A percentile compares a stretch with the other conserved stretches of the same genome.
These are phyloP conservation scores for Podila verticillata DNA, from an alignment of 192 early-diverging fungal species.

Conservation along the genomic window DNA sequence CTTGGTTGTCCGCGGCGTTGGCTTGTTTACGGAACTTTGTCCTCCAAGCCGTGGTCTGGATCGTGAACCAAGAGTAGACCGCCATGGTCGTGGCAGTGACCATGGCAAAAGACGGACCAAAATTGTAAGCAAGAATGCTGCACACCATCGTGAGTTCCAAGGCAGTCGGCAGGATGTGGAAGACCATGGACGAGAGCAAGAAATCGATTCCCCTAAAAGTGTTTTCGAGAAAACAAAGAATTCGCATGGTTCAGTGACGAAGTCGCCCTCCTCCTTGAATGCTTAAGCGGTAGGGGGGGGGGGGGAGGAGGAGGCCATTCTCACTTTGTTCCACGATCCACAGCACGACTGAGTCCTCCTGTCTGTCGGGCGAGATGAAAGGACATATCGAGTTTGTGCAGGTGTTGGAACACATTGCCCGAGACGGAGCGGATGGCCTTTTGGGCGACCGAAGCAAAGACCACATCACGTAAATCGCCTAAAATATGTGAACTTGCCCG, in stretches of 20 bases:
- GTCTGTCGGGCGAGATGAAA: constrained; percentile 93
- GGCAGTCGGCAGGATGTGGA: constrained; percentile 95
- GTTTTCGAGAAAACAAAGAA: constrained; percentile 92
- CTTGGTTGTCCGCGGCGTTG: constrained; percentile 96
- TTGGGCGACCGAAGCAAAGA: constrained; percentile 87
- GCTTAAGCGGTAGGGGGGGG: not conserved
- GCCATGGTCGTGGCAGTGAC: constrained; percentile 73
- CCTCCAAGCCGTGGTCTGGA: constrained; percentile 92
- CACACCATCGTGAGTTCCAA: constrained; percentile 97
- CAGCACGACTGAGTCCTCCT: constrained; percentile 89
- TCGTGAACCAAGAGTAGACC: constrained; percentile 88
- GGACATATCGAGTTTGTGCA: constrained; percentile 79
- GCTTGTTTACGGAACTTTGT: constrained; percentile 88
- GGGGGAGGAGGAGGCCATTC: not conserved
- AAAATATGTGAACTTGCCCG: constrained; percentile 77
- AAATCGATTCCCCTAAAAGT: constrained; percentile 90
- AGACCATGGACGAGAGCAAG: constrained; percentile 92
- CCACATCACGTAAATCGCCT: constrained; percentile 87
- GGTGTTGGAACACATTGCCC: constrained; percentile 82
- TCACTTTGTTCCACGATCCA: constrained; percentile 81
- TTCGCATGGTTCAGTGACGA: constrained; percentile 93
- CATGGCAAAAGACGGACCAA: constrained; percentile 62
- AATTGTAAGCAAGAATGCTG: constrained; percentile 80
- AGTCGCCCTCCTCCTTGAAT: constrained; percentile 59
- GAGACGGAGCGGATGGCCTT: constrained; percentile 84